A percentile compares a stretch with the other conserved stretches of the same genome.
phyloP scores from a whole-genome alignment of 2,329 filamentous ascomycete species.

The Colletotrichum lini region DNA sequence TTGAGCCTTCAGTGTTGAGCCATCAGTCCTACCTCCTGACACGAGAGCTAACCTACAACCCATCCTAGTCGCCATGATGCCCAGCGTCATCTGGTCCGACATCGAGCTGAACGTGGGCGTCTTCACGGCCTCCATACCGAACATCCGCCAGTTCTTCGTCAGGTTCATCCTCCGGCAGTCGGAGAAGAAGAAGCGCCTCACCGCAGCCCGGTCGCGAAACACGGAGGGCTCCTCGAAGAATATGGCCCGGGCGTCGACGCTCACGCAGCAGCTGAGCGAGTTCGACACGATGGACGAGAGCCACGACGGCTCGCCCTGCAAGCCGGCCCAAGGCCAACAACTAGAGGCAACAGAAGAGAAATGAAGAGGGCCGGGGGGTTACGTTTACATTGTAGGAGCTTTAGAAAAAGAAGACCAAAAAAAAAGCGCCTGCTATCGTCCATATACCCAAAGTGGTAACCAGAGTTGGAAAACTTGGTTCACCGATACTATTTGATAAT shows the following conservation, averaged over 20 bases:
- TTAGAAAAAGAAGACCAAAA: too few species aligned
- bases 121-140: slow-evolving; percentile 36
- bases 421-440: too few species aligned
- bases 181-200: slow-evolving; percentile 31
- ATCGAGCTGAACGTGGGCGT: slow-evolving; percentile 30
- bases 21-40: too few species aligned
- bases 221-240: neutral
- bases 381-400: too few species aligned
- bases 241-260: neutral
- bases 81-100: slow-evolving; percentile 21
- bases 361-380: too few species aligned
- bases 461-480: too few species aligned
- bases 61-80: slow-evolving; percentile 28
- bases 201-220: neutral
- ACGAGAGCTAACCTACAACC: neutral
- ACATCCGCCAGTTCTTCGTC: slow-evolving; percentile 36
- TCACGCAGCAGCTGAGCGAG: slow-evolving; percentile 14
- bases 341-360: neutral
- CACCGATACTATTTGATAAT: too few species aligned
- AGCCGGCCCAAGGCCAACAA: neutral
- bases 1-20: too few species aligned
- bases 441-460: too few species aligned
- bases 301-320: neutral
- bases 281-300: slow-evolving; percentile 21
- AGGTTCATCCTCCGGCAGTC: slow-evolving; percentile 27